Percentiles rank a stretch among this genome's conserved stretches.
Conservation (phyloP, 495 filamentous ascomycete species). For the Neurospora sp. region DNA sequence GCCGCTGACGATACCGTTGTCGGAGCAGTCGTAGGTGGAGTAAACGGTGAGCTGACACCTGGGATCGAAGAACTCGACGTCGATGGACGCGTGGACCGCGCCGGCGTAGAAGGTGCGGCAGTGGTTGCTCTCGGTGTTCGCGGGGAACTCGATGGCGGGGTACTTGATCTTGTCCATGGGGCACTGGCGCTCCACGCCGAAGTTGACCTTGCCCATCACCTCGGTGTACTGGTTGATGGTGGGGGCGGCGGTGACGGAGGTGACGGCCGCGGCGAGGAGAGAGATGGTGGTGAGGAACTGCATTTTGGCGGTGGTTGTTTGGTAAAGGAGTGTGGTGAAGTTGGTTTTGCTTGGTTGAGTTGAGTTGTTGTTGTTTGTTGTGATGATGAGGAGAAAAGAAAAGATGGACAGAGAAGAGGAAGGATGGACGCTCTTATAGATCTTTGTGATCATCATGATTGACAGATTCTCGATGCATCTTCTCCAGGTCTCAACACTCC, state of each 20-base stretch:
- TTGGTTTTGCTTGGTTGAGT: neutral
- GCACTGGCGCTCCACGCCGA: constrained; percentile 63
- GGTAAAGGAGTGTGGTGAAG: neutral
- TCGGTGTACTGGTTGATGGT: constrained; percentile 10
- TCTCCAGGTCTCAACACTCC: neutral
- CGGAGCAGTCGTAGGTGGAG: constrained; percentile 2
- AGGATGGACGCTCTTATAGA: neutral
- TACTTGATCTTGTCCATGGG: constrained; percentile 38
- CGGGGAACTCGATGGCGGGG: neutral
- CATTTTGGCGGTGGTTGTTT: neutral
- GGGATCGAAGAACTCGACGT: neutral
- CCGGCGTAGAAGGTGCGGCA: constrained; percentile 4
- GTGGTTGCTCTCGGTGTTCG: neutral
- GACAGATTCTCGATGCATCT: neutral
- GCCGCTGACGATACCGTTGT: neutral
- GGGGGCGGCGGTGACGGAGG: neutral
- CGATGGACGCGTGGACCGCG: neutral
- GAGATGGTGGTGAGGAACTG: neutral
- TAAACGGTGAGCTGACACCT: constrained; percentile 4
- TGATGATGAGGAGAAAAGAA: neutral
- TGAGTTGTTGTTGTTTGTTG: neutral
- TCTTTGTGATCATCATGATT: neutral
- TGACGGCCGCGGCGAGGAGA: neutral
- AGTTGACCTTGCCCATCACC: constrained; percentile 45
- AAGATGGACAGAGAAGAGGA: neutral